A percentile compares a stretch with the other conserved stretches of the same genome.
Conservation (phyloP, 306 rosid species). For the Medicago ruthenica region DNA sequence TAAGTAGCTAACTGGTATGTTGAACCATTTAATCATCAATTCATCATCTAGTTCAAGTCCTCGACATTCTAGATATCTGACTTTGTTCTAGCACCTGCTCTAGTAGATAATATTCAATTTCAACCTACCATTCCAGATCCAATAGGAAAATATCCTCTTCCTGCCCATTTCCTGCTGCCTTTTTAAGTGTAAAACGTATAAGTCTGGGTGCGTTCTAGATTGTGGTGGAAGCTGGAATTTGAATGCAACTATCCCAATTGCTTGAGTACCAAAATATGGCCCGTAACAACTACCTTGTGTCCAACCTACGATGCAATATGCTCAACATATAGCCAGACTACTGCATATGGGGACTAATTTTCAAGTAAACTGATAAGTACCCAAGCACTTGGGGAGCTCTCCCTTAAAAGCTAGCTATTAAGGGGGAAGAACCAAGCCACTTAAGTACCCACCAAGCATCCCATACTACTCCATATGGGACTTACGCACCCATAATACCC, state of each 20-base stretch:
- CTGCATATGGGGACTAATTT: not conserved
- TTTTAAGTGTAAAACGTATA: not conserved
- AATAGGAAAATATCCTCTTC: not conserved
- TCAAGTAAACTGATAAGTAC: not conserved
- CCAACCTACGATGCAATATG: not conserved
- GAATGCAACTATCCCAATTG: not conserved
- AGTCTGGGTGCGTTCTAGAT: not conserved
- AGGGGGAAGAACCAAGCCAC: conserved; percentile 1
- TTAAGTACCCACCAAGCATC: not conserved
- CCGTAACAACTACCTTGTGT: not conserved
- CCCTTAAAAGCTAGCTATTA: not conserved
- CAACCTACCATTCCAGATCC: not conserved
- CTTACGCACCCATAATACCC: not conserved
- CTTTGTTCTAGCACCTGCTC: not conserved
- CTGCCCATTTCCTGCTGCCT: not conserved
- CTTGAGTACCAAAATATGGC: not conserved
- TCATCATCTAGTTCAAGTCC: not conserved
- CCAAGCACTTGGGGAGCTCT: not conserved
- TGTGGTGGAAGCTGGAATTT: not conserved
- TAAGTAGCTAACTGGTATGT: not conserved
- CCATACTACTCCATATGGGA: not conserved
- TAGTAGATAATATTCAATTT: not conserved
- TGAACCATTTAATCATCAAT: not conserved
- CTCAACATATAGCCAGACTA: not conserved
- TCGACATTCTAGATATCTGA: not conserved